These are phyloP conservation scores for Globisporangium cystogenes DNA, from an alignment of 352 stramenopile genomes.

Conservation along the genomic window DNA sequence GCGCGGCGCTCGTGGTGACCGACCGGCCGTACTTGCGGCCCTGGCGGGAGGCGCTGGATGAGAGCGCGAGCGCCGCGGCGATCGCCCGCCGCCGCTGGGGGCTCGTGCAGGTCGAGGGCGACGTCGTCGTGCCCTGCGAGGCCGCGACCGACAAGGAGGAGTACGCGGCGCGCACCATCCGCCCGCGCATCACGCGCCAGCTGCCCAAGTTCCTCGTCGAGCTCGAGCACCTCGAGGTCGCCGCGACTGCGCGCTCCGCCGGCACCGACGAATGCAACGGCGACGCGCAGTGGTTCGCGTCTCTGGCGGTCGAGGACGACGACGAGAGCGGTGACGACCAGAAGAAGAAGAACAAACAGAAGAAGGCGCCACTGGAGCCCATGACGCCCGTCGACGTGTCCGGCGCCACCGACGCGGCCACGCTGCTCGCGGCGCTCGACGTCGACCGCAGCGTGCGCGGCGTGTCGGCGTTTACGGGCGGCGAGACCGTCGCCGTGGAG, in stretches of 20 bases:
- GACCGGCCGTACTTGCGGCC: constrained; percentile 73
- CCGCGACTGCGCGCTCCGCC: constrained; percentile 20
- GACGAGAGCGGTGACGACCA: too few relatives aligned
- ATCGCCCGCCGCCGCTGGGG: constrained; percentile 38
- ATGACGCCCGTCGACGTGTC: constrained; percentile 37
- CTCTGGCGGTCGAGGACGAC: constrained; percentile 14
- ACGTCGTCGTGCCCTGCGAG: constrained; percentile 97
- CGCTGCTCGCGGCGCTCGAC: constrained; percentile 42
- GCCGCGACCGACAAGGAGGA: constrained; percentile 92
- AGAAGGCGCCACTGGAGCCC: background rate
- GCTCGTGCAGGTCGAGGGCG: constrained; percentile 94
- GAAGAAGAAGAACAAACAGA: background rate
- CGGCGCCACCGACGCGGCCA: constrained; percentile 19
- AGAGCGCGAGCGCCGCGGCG: constrained; percentile 26
- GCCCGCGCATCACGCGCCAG: constrained; percentile 93
- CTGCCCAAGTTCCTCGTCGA: constrained; percentile 83
- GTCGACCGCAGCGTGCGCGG: constrained; percentile 54
- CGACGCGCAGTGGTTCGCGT: constrained; percentile 8
- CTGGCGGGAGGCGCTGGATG: constrained; percentile 33
- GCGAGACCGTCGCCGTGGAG: constrained; percentile 51
- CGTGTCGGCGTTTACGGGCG: constrained; percentile 62
- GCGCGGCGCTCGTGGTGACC: constrained; percentile 65
- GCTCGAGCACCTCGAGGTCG: constrained; percentile 32
- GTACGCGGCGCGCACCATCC: constrained; percentile 97
- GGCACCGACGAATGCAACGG: background rate